Evolutionary conservation across 495 filamentous ascomycete species (phyloP).

Genomic region (Neurospora tetraspora): DNA sequence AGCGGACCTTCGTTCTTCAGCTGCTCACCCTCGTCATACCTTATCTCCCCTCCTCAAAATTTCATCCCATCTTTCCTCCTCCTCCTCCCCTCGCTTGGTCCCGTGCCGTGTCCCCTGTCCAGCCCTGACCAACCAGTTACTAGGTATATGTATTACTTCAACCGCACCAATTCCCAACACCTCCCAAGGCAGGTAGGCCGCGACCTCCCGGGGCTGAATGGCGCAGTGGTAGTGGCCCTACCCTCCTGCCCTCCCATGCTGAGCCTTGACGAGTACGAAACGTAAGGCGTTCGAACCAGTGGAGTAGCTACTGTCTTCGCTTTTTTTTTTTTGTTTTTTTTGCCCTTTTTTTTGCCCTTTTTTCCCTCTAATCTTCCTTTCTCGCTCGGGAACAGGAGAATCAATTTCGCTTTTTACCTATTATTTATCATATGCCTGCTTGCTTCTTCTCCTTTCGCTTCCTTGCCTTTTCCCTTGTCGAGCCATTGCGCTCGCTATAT

Average conservation of each 20-base stretch:
- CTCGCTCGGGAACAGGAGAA: no score
- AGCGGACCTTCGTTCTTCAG: not conserved
- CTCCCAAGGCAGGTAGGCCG: not conserved
- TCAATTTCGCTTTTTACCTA: no score
- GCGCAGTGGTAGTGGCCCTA: not conserved
- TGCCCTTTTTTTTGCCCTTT: no score
- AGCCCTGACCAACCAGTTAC: no score
- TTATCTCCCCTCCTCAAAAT: not conserved
- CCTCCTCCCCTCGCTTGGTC: not conserved
- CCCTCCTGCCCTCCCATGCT: not conserved
- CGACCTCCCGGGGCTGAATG: not conserved
- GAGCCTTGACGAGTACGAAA: not conserved
- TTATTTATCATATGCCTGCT: no score
- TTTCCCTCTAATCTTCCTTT: no score
- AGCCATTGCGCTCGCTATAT: no score
- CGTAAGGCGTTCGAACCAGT: not conserved
- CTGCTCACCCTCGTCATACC: not conserved
- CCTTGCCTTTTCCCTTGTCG: no score
- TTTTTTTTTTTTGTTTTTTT: not conserved
- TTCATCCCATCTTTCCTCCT: not conserved
- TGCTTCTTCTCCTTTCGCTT: no score
- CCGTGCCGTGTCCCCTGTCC: not conserved
- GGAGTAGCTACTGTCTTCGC: not conserved
- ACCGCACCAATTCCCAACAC: not conserved
- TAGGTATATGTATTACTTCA: not conserved